Conservation (phyloP, 2,329 filamentous ascomycete species). For the Ophiocordyceps camponoti-leonardi region DNA sequence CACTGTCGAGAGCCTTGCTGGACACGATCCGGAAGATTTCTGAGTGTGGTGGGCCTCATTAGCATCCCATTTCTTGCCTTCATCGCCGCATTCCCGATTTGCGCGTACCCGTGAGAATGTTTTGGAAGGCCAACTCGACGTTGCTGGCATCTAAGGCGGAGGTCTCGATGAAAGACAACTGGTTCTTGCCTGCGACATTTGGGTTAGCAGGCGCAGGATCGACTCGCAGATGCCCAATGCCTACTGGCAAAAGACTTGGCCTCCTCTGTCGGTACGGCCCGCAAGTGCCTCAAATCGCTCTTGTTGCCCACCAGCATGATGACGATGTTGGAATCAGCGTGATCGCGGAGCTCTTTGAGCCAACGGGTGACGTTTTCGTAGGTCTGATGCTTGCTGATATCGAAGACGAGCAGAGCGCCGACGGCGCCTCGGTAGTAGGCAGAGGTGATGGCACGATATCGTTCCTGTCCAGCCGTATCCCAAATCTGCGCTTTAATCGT, state of each 20-base stretch:
- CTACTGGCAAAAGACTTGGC: conserved; percentile 94
- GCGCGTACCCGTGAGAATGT: conserved; percentile 82
- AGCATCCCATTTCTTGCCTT: background rate
- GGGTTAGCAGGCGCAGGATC: conserved; percentile 3
- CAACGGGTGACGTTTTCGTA: conserved; percentile 98
- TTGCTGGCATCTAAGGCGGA: conserved; percentile 98
- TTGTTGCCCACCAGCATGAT: conserved; percentile 99
- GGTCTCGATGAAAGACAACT: conserved; percentile 97
- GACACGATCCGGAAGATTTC: conserved; percentile 99
- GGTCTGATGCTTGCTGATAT: conserved; percentile 99
- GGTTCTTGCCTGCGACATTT: conserved; percentile 65
- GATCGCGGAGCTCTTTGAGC: conserved; percentile 95
- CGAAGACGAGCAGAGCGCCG: conserved; percentile 92
- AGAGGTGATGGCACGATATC: conserved; percentile 97
- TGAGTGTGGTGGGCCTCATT: conserved; percentile 18
- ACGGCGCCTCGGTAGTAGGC: conserved; percentile 98
- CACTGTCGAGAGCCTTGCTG: conserved; percentile 87
- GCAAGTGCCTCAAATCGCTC: conserved; percentile 97
- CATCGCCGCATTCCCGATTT: background rate
- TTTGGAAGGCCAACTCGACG: conserved; percentile 97
- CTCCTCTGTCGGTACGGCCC: conserved; percentile 93
- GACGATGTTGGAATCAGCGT: conserved; percentile 96
- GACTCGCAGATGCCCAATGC: background rate
- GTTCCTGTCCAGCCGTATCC: conserved; percentile 97
- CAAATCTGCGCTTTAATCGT: conserved; percentile 99